Percentiles rank a stretch among this genome's conserved stretches.
phyloP scores from a whole-genome alignment of 1,139 yeast species.

The Geotrichum histeridarum region DNA sequence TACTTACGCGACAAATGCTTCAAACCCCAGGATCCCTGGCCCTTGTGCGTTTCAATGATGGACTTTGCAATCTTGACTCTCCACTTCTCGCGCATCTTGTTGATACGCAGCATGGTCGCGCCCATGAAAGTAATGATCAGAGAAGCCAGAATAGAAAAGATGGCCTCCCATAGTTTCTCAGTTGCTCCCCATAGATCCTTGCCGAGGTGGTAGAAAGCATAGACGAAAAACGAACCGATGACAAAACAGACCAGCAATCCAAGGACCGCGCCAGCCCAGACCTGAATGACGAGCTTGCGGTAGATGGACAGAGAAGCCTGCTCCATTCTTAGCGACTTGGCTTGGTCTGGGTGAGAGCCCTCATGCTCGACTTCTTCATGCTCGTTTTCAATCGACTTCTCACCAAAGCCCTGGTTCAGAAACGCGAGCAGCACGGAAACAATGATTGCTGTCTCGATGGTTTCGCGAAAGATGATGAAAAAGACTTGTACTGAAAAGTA shows the following conservation, averaged over 20 bases:
- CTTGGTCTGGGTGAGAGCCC: not conserved
- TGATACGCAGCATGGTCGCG: conserved; percentile 80
- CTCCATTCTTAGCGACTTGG: not conserved
- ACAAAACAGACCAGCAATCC: conserved; percentile 72
- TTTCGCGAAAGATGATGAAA: conserved; percentile 82
- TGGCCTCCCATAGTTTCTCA: conserved; percentile 93
- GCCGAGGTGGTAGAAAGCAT: conserved; percentile 74
- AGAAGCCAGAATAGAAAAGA: conserved; percentile 76
- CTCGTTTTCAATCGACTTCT: conserved; percentile 9
- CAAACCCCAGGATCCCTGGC: conserved; percentile 31
- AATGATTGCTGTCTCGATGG: conserved; percentile 81
- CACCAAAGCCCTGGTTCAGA: conserved; percentile 54
- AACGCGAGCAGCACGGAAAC: conserved; percentile 82
- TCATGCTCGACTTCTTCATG: conserved; percentile 5
- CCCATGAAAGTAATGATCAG: conserved; percentile 86
- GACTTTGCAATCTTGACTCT: conserved; percentile 82
- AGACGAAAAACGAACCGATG: conserved; percentile 84
- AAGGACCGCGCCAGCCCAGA: conserved; percentile 68
- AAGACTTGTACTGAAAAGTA: conserved; percentile 72
- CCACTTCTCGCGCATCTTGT: conserved; percentile 89
- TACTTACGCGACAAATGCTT: conserved; percentile 50
- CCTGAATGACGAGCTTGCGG: conserved; percentile 61
- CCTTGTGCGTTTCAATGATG: conserved; percentile 45
- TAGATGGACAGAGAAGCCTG: conserved; percentile 38
- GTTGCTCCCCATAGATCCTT: conserved; percentile 78